Evolutionary conservation across 306 rosid genomes (phyloP), one percentile per base, ranked within the genome.

Genomic region (Crataegus laevigata): DNA sequence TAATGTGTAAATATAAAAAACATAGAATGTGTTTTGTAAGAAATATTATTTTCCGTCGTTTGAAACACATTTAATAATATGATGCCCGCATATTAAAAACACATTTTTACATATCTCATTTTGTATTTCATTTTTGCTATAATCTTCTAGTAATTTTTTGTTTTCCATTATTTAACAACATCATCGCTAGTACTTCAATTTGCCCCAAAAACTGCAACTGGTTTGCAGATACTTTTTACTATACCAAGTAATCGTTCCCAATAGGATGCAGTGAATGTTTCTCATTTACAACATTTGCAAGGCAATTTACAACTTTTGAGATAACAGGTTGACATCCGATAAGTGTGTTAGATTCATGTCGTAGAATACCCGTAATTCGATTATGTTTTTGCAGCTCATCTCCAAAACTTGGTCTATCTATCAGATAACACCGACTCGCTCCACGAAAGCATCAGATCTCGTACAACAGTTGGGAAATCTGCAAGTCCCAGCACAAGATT

Each of bases 361-460:
- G 82, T 77, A 67, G 52, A 68, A 77, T 84, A 76, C 87, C 74
- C 68, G 60, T 80, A 26, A 58, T 15, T 74, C 26, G 70, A 77
- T 73, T 52, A 32, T 71, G 74, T 77, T 75, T 22, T 57, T 66
- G 85, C 84, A 66, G 83, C 75, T 18, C 61, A 65, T 75, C 73
- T 68, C 81, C 40, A 58, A 43, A 68, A 74, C 78, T 70, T 60
- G 22, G 51, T 47, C 83, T 87, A 94, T 75, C 96, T 89, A 79
- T 94, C 97, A 0, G 87, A 85, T 66, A 96, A 85, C 26, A 96
- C 79, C 3, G 93, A 84, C 21, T 89, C 87, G 38, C 87, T 96
- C 99, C 97, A 96, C 32, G 98, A 89, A 72, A 96, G 97, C 73
- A 96, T 84, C 86, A 92, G 52, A 82, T 94, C 98, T 77, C 96